These are phyloP conservation scores for Phlegmacium glaucopus DNA, from an alignment of 768 basidiomycete species.

Conservation along the genomic window DNA sequence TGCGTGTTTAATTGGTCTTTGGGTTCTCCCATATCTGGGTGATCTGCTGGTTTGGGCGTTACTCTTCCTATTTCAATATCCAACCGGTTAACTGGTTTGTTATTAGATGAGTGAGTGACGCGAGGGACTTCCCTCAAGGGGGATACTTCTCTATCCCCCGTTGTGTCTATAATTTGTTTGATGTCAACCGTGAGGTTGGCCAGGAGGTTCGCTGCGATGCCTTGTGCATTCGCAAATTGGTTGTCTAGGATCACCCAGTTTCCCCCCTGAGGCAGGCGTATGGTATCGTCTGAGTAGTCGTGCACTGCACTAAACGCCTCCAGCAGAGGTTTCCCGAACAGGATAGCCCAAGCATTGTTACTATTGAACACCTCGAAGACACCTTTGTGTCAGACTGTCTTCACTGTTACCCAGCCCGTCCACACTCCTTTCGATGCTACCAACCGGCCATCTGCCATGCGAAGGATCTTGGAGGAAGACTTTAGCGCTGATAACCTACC, in stretches of 20 bases:
- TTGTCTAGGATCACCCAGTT: neutral
- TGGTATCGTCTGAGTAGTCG: conserved; percentile 18
- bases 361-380: conserved; percentile 23
- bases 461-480: conserved; percentile 13
- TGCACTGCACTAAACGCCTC: conserved; percentile 19
- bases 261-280: neutral
- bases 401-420: conserved; percentile 15
- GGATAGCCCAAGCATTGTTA: conserved; percentile 20
- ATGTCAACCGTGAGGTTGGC: neutral
- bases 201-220: neutral
- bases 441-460: conserved; percentile 29
- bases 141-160: neutral
- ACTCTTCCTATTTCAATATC: neutral
- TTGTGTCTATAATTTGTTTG: neutral
- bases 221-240: neutral
- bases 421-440: conserved; percentile 15
- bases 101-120: too few species aligned
- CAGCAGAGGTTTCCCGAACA: conserved; percentile 27
- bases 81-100: too few species aligned
- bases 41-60: too few species aligned
- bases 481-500: conserved; percentile 4
- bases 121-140: too few species aligned
- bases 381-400: neutral
- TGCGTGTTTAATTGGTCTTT: too few species aligned
- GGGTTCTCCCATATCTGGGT: too few species aligned